Evolutionary conservation across 768 basidiomycete species (phyloP), one percentile per base, ranked within the genome.

Genomic region (Tephrocybe sp.): DNA sequence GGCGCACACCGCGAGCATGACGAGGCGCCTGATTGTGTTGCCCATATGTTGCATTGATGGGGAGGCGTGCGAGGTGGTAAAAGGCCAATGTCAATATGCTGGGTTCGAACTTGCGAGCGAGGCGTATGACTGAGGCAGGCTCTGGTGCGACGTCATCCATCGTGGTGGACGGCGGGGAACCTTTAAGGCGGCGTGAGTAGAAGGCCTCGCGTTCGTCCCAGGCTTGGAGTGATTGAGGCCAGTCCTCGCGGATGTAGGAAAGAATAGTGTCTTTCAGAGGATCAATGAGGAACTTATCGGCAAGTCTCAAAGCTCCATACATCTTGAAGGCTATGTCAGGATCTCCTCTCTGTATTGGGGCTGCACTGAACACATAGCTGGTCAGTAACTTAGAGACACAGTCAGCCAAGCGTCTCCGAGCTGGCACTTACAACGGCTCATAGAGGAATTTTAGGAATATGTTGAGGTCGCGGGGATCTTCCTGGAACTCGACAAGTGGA

Each of bases 111-210:
- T 54, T 50, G 37, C 64, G 57, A 28, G 63, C 62, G 17, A 61
- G 55, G 48, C 63, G 53, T 45, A 56, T 53, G 51, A 59, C 56
- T 14, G 57, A 57, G 33, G 60, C 58, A n/a, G 62, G 62, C 40
- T 62, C 59, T n/a, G 58, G 62, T 11, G 59, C 59, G 20, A 59
- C 55, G 23, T 56, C 59, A 45, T 59, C 73, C 71, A 66, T 63
- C 33, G 51, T 61, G 8, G 28, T 33, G 4, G 36, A 47, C 18
- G 57, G 28, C 11, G 28, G 54, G 5, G 54, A 58, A 25, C 26
- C 51, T 59, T 63, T 63, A 9, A 63, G 52, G 30, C 62, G 59
- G 24, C 59, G 57, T 47, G 57, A 50, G 50, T 61, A 63, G 7
- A 63, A 53, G 15, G 59, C 57, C 50, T 63, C 62, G 37, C 62